These are phyloP conservation scores for Leptodontidium sp. DNA, from an alignment of 2,329 filamentous ascomycete genomes.

Conservation along the genomic window DNA sequence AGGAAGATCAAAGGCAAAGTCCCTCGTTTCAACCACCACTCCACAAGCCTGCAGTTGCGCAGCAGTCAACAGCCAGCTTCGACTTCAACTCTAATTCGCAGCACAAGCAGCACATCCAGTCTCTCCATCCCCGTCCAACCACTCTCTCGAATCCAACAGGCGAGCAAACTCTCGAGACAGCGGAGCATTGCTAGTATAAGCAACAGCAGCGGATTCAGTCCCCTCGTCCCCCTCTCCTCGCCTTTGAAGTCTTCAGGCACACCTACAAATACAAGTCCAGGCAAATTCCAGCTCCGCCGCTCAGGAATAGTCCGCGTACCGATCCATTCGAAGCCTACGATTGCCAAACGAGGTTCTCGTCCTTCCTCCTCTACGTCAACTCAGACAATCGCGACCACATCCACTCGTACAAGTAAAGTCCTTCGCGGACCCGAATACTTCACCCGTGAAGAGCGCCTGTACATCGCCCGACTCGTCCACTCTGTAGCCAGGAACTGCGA, in stretches of 20 bases:
- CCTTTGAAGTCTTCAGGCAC: not conserved
- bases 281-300: not conserved
- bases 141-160: not conserved
- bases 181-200: not conserved
- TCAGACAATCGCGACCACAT: not conserved
- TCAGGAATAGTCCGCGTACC: not conserved
- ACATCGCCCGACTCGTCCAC: slow-evolving; percentile 28
- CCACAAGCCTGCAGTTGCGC: not conserved
- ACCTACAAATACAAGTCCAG: not conserved
- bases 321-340: slow-evolving; percentile 5
- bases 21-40: not conserved
- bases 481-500: slow-evolving; percentile 23
- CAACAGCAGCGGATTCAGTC: slow-evolving; percentile 17
- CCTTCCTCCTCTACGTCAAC: not conserved
- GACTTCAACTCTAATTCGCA: not conserved
- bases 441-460: slow-evolving; percentile 32
- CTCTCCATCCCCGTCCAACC: slow-evolving; percentile 3
- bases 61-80: not conserved
- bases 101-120: slow-evolving; percentile 12
- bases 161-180: not conserved
- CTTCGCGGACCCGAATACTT: slow-evolving; percentile 29
- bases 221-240: not conserved
- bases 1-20: not conserved
- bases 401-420: not conserved
- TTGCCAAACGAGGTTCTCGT: not conserved